A percentile compares a stretch with the other conserved stretches of the same genome.
phyloP scores from a whole-genome alignment of 371 early-diverging fungal genomes.

The Batrachochytrium dendrobatidis region DNA sequence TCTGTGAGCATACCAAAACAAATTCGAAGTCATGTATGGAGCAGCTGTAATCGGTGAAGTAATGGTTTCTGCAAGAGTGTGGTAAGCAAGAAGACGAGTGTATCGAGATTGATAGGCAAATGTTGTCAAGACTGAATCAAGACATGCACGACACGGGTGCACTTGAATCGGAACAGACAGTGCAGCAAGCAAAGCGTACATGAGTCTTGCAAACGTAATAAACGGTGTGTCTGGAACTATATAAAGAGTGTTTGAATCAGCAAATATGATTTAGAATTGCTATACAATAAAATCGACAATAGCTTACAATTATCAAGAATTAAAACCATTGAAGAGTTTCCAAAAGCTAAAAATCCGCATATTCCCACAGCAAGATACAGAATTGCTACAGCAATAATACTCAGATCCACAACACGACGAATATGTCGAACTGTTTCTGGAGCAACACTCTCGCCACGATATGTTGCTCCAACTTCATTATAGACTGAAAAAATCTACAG shows the following conservation, averaged over 20 bases:
- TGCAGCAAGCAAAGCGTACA: slow-evolving; percentile 43
- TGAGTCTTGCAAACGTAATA: slow-evolving; percentile 18
- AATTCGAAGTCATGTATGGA: background rate
- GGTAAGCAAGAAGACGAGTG: background rate
- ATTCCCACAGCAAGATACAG: slow-evolving; percentile 45
- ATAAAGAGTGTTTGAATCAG: too few relatives aligned
- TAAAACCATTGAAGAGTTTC: slow-evolving; percentile 4
- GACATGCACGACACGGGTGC: slow-evolving; percentile 42
- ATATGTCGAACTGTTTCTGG: slow-evolving; percentile 6
- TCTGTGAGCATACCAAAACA: too few relatives aligned
- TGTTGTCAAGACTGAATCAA: slow-evolving; percentile 6
- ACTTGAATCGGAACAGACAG: slow-evolving; percentile 53
- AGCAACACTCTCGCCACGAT: background rate
- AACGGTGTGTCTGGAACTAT: background rate
- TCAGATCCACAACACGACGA: slow-evolving; percentile 16
- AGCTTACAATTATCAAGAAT: slow-evolving; percentile 7
- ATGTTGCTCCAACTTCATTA: slow-evolving; percentile 17
- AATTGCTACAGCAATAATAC: slow-evolving; percentile 26
- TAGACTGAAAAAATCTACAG: slow-evolving; percentile 23
- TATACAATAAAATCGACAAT: background rate
- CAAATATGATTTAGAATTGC: too few relatives aligned
- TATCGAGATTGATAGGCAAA: background rate
- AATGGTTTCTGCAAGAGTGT: background rate
- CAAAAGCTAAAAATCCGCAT: slow-evolving; percentile 42
- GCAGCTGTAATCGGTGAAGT: background rate